Percentiles rank a stretch among this genome's conserved stretches.
These are phyloP conservation scores for Neonectria neomacrospora DNA, from an alignment of 2,329 filamentous ascomycete species.

Conservation along the genomic window DNA sequence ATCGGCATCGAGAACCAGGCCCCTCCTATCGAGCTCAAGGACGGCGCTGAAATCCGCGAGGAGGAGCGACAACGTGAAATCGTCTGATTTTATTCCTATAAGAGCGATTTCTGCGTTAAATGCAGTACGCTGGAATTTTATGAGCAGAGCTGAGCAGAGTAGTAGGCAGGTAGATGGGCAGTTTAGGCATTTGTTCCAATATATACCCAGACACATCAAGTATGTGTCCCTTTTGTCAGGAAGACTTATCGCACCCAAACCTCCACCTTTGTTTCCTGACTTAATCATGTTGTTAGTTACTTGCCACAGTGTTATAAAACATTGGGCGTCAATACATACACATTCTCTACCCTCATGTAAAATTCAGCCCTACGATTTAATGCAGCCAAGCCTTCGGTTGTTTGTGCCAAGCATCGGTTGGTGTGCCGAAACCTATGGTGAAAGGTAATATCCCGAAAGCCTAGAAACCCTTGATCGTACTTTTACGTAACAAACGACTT, in stretches of 20 bases:
- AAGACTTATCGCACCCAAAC: background rate
- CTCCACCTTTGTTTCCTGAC: background rate
- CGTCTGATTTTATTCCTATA: slow-evolving; percentile 26
- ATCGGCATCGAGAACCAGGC: slow-evolving; percentile 18
- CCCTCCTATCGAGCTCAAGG: slow-evolving; percentile 36
- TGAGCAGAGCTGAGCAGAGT: background rate
- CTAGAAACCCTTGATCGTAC: background rate
- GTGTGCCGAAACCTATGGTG: background rate
- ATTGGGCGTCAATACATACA: background rate
- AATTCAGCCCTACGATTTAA: background rate
- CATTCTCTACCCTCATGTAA: background rate
- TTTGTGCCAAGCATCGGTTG: background rate
- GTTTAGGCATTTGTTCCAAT: slow-evolving; percentile 6
- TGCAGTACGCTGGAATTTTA: background rate
- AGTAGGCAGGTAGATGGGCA: background rate
- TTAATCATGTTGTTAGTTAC: background rate
- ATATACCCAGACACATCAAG: slow-evolving; percentile 20
- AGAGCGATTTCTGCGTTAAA: background rate
- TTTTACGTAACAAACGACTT: background rate
- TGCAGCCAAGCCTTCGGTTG: background rate
- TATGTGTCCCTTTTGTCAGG: background rate
- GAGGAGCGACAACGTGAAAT: slow-evolving; percentile 37
- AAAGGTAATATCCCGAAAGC: background rate
- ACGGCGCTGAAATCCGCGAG: slow-evolving; percentile 38
- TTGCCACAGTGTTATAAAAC: background rate